Percentiles rank a stretch among this genome's conserved stretches.
These are phyloP conservation scores for Pyrenula massariospora DNA, from an alignment of 495 filamentous ascomycete species.

Conservation along the genomic window DNA sequence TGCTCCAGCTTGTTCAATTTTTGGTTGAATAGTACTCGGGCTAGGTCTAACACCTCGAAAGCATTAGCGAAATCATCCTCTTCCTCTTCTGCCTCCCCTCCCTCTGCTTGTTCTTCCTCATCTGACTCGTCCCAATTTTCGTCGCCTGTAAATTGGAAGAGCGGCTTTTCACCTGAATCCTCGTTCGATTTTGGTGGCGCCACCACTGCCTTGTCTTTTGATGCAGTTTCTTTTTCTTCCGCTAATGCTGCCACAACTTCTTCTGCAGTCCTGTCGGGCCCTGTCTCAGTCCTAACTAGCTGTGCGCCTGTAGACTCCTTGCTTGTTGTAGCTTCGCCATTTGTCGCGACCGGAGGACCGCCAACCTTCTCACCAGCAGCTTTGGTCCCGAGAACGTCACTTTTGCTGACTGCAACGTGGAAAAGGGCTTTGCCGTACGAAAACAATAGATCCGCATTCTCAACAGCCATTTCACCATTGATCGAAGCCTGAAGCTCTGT, in stretches of 20 bases:
- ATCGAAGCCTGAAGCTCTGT: constrained; percentile 81
- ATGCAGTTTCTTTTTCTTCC: constrained; percentile 11
- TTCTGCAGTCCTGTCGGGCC: constrained; percentile 1
- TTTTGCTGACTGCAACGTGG: constrained; percentile 85
- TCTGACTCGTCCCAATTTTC: constrained; percentile 83
- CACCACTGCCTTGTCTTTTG: constrained; percentile 21
- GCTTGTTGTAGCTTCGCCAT: not conserved
- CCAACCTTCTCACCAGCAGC: constrained; percentile 41
- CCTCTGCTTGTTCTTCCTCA: constrained; percentile 34
- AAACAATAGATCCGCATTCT: constrained; percentile 88
- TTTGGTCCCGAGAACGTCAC: constrained; percentile 82
- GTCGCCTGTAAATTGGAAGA: constrained; percentile 88
- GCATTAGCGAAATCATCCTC: constrained; percentile 87
- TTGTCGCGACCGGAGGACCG: not conserved
- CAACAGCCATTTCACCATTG: constrained; percentile 80
- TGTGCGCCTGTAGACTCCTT: not conserved
- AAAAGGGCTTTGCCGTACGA: constrained; percentile 87
- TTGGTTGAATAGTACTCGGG: constrained; percentile 65
- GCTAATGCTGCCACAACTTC: not conserved
- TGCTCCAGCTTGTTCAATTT: constrained; percentile 43
- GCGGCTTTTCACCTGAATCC: constrained; percentile 45
- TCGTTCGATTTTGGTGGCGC: constrained; percentile 25
- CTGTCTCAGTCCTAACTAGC: not conserved
- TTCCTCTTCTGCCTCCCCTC: constrained; percentile 49
- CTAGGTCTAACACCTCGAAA: constrained; percentile 84